Conservation (phyloP, 2,329 filamentous ascomycete genomes). For the Fusarium phyllophilum region DNA sequence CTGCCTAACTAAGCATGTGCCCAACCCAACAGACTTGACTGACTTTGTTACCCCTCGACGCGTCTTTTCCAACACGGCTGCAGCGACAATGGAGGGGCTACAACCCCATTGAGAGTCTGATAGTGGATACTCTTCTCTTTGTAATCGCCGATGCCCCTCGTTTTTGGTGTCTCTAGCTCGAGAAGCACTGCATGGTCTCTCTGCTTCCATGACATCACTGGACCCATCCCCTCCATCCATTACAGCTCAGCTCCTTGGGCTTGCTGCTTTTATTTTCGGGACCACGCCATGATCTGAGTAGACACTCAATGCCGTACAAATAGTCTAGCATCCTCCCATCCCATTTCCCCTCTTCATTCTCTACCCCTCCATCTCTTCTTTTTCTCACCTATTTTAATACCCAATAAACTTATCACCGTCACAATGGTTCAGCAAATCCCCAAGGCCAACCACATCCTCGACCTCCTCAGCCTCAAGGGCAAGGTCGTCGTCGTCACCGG, state of each 20-base stretch:
- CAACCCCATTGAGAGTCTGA: not conserved
- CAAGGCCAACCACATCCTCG: conserved; percentile 66
- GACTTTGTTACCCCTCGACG: conserved; percentile 25
- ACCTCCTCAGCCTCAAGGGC: conserved; percentile 77
- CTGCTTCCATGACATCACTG: conserved; percentile 42
- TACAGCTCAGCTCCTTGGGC: conserved; percentile 2
- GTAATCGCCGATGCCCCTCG: conserved; percentile 30
- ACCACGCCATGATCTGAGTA: conserved; percentile 13
- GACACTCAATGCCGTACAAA: conserved; percentile 14
- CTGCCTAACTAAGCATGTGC: not conserved
- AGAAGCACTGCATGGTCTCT: not conserved
- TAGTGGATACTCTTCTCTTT: not conserved
- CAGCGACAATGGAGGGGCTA: conserved; percentile 9
- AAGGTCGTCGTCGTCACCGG: conserved; percentile 78
- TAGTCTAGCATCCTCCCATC: conserved; percentile 18
- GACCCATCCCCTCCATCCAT: conserved; percentile 34
- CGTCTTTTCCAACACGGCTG: conserved; percentile 16
- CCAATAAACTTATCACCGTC: conserved; percentile 5
- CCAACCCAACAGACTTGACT: conserved; percentile 1
- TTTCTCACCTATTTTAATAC: not conserved
- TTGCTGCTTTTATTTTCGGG: conserved; percentile 22
- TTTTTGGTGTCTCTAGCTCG: not conserved
- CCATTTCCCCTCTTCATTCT: conserved; percentile 5
- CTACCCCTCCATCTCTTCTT: not conserved
- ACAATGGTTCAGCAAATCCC: conserved; percentile 68